Evolutionary conservation across 2,329 filamentous ascomycete genomes (phyloP).

Genomic region (Sporothrix phasma): DNA sequence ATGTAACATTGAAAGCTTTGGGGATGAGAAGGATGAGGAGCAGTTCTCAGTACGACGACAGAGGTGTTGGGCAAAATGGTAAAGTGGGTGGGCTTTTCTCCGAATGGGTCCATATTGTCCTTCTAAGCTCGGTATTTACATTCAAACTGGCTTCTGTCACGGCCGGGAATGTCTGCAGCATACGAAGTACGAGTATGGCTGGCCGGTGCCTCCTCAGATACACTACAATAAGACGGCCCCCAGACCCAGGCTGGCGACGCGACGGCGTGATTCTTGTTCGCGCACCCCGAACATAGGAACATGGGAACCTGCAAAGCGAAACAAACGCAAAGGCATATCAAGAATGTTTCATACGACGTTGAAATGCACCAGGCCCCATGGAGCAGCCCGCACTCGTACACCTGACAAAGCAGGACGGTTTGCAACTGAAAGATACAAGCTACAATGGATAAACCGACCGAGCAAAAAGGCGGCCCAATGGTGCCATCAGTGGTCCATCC

Average conservation of each 20-base stretch:
- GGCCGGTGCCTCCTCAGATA: neutral
- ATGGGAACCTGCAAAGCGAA: neutral
- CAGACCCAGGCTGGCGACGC: neutral
- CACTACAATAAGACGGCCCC: neutral
- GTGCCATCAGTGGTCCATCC: neutral
- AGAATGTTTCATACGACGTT: neutral
- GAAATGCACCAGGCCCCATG: neutral
- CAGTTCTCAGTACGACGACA: neutral
- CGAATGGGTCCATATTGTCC: neutral
- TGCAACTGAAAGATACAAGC: neutral
- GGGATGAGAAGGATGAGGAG: neutral
- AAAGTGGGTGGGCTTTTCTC: neutral
- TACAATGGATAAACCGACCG: neutral
- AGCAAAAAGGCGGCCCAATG: neutral
- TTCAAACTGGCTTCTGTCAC: too few species aligned
- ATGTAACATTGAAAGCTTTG: neutral
- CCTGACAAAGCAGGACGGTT: neutral
- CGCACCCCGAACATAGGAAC: neutral
- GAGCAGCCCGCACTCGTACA: neutral
- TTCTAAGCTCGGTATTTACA: constrained; percentile 3
- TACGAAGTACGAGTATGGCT: neutral
- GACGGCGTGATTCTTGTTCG: neutral
- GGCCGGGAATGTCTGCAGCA: too few species aligned
- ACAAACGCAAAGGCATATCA: too few species aligned
- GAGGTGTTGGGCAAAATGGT: too few species aligned